Evolutionary conservation across 306 rosid genomes (phyloP), one percentile per base, ranked within the genome.

Genomic region (Dryas drummondii): DNA sequence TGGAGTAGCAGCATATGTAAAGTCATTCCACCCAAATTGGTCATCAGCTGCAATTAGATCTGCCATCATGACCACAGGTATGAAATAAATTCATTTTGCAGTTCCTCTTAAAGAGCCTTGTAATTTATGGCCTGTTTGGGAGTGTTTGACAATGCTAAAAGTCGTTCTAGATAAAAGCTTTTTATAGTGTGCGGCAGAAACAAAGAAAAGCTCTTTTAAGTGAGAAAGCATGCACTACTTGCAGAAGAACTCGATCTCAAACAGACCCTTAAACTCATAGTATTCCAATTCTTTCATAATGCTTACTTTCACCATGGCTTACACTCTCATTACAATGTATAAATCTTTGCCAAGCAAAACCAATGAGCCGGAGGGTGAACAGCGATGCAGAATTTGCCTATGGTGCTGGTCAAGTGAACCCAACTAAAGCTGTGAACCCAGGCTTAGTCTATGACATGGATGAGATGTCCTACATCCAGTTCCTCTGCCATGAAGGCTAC

Each of bases 21-120:
- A 94, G 70, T 91, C 97, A 49, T 94, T 94, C 85, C 98, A 87
- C 72, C 94, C 97, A 1, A 65, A 76, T 5, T 90, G 98, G 98
- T 78, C 90, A 77, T 89, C 91, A 11, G 91, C 97, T 11, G 97
- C 97, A 50, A 89, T 90, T 62, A 79, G 80, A 83, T 90, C 96
- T 19, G 91, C 98, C 70, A 82, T 94, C 73, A 59, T 94, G 16
- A 94, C 97, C 54, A 87, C 97, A 48, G 97, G 97, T 94, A 70
- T 70, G 9, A 9, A 37, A 19, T n/a, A 16, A 14, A 14, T 15
- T 46, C 9, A 41, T 16, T 69, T 53, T 6, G 17, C 51, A 50
- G 26, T 27, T 49, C 45, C 26, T 68, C 46, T 19, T 15, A 4
- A 4, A 42, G 2, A 67, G 32, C 5, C 11, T 48, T 9, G 37